Conservation (phyloP, 148 eudicot genomes). For the Vaccinium darrowii region DNA sequence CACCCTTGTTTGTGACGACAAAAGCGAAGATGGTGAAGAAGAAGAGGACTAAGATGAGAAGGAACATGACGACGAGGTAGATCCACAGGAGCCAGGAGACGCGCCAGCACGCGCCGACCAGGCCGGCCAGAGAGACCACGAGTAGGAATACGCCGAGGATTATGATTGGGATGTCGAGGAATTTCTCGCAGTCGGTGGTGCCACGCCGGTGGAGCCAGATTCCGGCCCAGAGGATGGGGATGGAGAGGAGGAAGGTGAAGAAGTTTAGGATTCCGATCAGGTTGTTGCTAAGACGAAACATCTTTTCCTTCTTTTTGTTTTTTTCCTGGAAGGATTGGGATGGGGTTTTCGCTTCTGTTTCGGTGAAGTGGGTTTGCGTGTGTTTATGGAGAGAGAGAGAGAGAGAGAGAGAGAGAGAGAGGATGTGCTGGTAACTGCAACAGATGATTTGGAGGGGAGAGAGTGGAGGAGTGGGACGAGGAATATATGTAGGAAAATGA, state of each 20-base stretch:
- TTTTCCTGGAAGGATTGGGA: not conserved
- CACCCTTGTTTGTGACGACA: slow-evolving; percentile 80
- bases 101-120: slow-evolving; percentile 67
- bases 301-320: not conserved
- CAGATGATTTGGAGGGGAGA: not conserved
- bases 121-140: slow-evolving; percentile 64
- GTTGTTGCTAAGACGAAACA: slow-evolving; percentile 48
- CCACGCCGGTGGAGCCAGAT: slow-evolving; percentile 68
- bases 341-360: not conserved
- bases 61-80: slow-evolving; percentile 73
- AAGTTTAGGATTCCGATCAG: slow-evolving; percentile 60
- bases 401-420: not conserved
- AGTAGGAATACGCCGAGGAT: slow-evolving; percentile 55
- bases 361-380: not conserved
- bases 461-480: not conserved
- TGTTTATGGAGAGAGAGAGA: not conserved
- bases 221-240: slow-evolving; percentile 67
- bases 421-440: not conserved
- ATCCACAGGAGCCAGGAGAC: slow-evolving; percentile 71
- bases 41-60: slow-evolving; percentile 53
- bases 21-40: slow-evolving; percentile 77
- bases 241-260: slow-evolving; percentile 61
- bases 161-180: slow-evolving; percentile 55
- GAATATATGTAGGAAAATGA: no score
- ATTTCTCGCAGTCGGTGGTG: slow-evolving; percentile 65